A percentile compares a stretch with the other conserved stretches of the same genome.
phyloP scores from a whole-genome alignment of 1,139 yeast genomes.

The Protomyces inouyei region DNA sequence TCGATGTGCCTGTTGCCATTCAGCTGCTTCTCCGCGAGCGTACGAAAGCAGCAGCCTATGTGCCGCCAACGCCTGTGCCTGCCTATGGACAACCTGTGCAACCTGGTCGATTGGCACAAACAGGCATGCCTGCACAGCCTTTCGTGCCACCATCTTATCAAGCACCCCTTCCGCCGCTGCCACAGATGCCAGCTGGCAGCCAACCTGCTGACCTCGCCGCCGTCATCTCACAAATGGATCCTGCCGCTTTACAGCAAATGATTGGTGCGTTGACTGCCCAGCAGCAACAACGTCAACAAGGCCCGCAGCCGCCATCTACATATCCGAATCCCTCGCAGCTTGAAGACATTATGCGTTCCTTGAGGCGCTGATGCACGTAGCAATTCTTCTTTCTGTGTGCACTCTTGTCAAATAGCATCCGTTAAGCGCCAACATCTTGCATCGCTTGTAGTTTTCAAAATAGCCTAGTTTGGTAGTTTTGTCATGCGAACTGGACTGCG shows the following conservation, averaged over 20 bases:
- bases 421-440: no score
- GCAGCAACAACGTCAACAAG: conserved; percentile 34
- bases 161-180: conserved; percentile 27
- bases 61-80: conserved; percentile 19
- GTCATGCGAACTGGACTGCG: conserved; percentile 12
- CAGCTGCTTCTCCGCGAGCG: conserved; percentile 43
- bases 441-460: no score
- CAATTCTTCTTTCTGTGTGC: not conserved
- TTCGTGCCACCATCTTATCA: conserved; percentile 3
- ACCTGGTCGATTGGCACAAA: not conserved
- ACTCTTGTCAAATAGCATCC: not conserved
- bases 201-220: conserved; percentile 33
- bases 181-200: conserved; percentile 7
- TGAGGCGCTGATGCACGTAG: not conserved
- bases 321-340: conserved; percentile 4
- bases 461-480: not conserved
- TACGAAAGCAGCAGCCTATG: conserved; percentile 28
- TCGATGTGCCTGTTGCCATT: conserved; percentile 62
- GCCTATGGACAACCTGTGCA: not conserved
- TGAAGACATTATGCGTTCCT: not conserved
- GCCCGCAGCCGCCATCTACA: conserved; percentile 2
- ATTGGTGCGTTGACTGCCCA: conserved; percentile 37
- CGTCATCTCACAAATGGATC: conserved; percentile 37
- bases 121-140: not conserved
- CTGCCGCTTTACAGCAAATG: conserved; percentile 38